phyloP scores from a whole-genome alignment of 2,329 filamentous ascomycete species.

The Dothiorella sarmentorum region DNA sequence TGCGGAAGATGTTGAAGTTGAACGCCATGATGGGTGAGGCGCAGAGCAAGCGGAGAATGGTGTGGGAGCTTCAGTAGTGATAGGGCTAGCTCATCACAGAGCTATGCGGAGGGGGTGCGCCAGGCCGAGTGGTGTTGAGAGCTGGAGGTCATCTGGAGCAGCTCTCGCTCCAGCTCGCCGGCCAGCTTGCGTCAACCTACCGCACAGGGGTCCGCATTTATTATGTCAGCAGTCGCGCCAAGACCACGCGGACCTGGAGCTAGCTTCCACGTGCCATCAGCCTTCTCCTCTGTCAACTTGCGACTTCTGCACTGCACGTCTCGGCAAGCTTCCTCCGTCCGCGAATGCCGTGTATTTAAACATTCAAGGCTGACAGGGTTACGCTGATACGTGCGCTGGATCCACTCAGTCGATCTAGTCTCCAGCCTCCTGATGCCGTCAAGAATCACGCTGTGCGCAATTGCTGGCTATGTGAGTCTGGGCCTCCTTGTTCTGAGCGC shows the following conservation, averaged over 20 bases:
- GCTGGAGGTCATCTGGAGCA: slow-evolving; percentile 3
- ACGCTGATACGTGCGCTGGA: not conserved
- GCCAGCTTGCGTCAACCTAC: slow-evolving; percentile 13
- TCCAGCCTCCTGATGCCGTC: slow-evolving; percentile 2
- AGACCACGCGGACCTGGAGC: not conserved
- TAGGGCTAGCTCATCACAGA: slow-evolving; percentile 5
- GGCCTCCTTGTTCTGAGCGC: too few relatives aligned
- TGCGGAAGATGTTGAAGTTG: slow-evolving; percentile 59
- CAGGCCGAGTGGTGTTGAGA: not conserved
- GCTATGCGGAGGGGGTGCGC: not conserved
- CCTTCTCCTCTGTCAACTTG: not conserved
- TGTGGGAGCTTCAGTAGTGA: slow-evolving; percentile 8
- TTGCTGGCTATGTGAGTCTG: not conserved
- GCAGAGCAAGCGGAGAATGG: not conserved
- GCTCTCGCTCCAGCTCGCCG: slow-evolving; percentile 3
- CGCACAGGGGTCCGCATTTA: not conserved
- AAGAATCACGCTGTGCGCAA: not conserved
- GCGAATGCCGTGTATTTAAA: not conserved
- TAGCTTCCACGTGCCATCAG: not conserved
- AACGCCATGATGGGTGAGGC: slow-evolving; percentile 25
- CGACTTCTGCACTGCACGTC: not conserved
- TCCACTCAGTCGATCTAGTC: not conserved
- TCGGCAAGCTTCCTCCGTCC: not conserved
- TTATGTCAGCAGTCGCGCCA: slow-evolving; percentile 8
- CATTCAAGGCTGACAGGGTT: not conserved